Base-by-base conservation (phyloP, 495 filamentous ascomycete species). In the Aspergillus affinis region DNA sequence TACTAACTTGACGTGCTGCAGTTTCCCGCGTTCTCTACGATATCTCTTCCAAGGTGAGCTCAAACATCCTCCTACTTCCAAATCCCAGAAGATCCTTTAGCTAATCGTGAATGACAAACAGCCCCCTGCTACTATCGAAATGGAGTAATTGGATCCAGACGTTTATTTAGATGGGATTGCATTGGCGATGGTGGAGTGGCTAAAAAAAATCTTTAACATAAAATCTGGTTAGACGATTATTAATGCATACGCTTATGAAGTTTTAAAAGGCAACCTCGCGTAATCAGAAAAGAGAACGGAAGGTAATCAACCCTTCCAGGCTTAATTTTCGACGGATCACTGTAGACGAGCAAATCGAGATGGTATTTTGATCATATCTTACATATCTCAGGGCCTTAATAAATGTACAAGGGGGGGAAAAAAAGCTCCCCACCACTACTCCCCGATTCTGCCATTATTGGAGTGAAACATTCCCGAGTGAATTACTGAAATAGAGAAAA, bases 51-150 rank as follows among this genome's bases (percentile, higher is more conserved):
- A 41, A 41, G 36, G 36, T 41, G 36, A 41, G 36, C 36, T 17
- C 15, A 4, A 41, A 12, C 30, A 32, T 32, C 10, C 4, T 41
- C 4, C 15, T 2, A 41, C 10, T 41, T 41, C 36, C 9, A 1
- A 32, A 8, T 32, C 29, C 10, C 29, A 41, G 1, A 15, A 15
- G 36, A 17, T 41, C 36, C 36, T 41, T 41, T 32, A 12, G 13
- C 36, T 41, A 41, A 41, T 17, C 30, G 7, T 41, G 36, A 78
- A 86, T 51, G 90, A 90, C 20, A 90, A 86, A 78, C 93, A 93
- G 77, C 90, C 90, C 45, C 90, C 90, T 44, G 90, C 86, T 58
- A 90, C 86, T 5, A 90, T 90, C 65, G 88, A 90, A 75, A 80
- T 91, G 78, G 86, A 89, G 73, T 91, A 82, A 52, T 52, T n/a